Evolutionary conservation across 164 flowering plant species (phyloP), one percentile per base, ranked within the genome.

Genomic region (Litsea cubeba): DNA sequence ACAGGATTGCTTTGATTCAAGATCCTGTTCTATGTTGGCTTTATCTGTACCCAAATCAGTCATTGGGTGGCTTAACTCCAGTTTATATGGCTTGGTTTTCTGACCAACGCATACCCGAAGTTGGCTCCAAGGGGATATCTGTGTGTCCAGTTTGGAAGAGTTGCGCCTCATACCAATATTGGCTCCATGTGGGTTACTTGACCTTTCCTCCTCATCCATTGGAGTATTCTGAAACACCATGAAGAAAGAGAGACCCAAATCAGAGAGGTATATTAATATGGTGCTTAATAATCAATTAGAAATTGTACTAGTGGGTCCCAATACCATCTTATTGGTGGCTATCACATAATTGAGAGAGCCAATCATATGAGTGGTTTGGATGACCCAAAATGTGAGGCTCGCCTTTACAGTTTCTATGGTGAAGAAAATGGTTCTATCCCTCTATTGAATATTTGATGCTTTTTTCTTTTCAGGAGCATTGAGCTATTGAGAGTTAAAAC

Each of bases 151-250:
- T 54, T 20, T 54, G 17, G 60, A 54, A 17, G 60, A 54, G n/a
- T 54, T 54, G 17, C 5, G 5, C 20, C n/a, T 54, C 17, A 54
- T 15, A 3, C n/a, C 60, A 54, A 15, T 54, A 2, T 54, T 3
- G 60, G 5, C 35, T 69, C 23, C 51, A 2, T 54, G 5, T 54
- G 60, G 60, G 3, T 32, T 69, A 20, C 51, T 35, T 15, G 58
- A 65, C 64, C 25, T 82, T 57, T 85, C 91, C 2, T 86, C 93
- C n/a, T 80, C 97, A 7, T 88, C 92, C 17, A 18, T 65, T 1
- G 94, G 89, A 79, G 79, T 83, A 78, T 68, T 83, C 97, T 92
- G 46, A 89, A 28, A 54, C 32, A 5, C 50, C 50, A 66, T 32
- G 40, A 10, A 66, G 46, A 26, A 62, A 62, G 12, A 63, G 26